Conservation (phyloP, 2,329 filamentous ascomycete species). For the Pseudocercospora eumusae region DNA sequence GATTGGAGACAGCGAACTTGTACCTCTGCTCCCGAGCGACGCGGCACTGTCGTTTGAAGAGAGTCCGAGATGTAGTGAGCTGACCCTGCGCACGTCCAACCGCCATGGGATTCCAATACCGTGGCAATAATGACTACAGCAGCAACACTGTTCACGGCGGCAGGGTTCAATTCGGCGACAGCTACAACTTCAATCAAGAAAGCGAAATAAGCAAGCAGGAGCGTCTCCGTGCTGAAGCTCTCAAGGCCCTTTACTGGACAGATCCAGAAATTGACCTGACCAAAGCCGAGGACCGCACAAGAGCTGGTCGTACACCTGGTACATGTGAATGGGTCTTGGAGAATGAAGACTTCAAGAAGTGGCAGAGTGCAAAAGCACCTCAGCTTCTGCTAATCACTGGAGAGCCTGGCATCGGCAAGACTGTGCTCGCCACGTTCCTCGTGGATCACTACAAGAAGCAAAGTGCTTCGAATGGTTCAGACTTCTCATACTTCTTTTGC, state of each 20-base stretch:
- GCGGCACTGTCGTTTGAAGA: no score
- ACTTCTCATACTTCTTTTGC: slow-evolving; percentile 9
- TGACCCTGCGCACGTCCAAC: no score
- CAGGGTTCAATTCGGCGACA: neutral
- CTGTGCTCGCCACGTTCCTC: slow-evolving; percentile 8
- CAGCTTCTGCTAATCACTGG: neutral
- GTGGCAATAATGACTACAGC: no score
- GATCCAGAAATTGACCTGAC: slow-evolving; percentile 1
- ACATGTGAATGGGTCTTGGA: neutral
- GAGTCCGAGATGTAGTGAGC: no score
- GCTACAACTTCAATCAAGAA: neutral
- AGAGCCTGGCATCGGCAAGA: slow-evolving; percentile 17
- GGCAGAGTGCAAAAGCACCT: neutral
- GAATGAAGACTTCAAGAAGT: neutral
- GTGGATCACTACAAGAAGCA: neutral
- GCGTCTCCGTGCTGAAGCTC: neutral
- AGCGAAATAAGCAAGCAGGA: neutral
- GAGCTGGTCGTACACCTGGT: neutral
- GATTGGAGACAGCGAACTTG: no score
- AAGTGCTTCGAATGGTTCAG: neutral
- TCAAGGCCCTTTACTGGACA: neutral
- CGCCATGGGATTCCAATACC: no score
- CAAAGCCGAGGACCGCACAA: neutral
- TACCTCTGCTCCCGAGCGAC: no score
- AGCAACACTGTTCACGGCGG: no score